Conservation (phyloP, 2,329 filamentous ascomycete genomes). For the Chalara sp. region DNA sequence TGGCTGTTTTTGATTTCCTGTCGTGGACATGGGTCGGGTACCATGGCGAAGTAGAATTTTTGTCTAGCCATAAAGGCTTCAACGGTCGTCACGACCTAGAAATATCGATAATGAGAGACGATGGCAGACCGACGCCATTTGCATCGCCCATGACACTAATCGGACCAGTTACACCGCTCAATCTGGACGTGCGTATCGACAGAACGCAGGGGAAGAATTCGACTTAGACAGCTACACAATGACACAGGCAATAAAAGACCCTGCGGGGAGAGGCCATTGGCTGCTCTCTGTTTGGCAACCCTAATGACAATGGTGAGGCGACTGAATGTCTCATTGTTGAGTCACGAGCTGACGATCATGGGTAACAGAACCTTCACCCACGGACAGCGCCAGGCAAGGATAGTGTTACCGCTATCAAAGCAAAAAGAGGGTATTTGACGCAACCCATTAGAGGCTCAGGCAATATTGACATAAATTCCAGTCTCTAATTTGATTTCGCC, state of each 20-base stretch:
- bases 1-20: neutral
- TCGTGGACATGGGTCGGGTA: neutral
- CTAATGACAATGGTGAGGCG: neutral
- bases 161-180: neutral
- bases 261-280: neutral
- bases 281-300: neutral
- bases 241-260: neutral
- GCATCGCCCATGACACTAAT: neutral
- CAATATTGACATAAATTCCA: neutral
- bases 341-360: neutral
- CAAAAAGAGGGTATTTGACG: neutral
- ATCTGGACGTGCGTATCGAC: neutral
- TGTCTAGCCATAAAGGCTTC: neutral
- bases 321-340: neutral
- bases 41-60: neutral
- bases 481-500: neutral
- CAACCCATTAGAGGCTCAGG: neutral
- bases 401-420: neutral
- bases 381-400: neutral
- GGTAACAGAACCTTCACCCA: neutral
- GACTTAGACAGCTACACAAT: neutral
- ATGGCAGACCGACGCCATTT: neutral
- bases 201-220: neutral
- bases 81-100: neutral
- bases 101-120: neutral